Conservation (phyloP, 1,284 basidiomycete species). For the Heterobasidion annosum region DNA sequence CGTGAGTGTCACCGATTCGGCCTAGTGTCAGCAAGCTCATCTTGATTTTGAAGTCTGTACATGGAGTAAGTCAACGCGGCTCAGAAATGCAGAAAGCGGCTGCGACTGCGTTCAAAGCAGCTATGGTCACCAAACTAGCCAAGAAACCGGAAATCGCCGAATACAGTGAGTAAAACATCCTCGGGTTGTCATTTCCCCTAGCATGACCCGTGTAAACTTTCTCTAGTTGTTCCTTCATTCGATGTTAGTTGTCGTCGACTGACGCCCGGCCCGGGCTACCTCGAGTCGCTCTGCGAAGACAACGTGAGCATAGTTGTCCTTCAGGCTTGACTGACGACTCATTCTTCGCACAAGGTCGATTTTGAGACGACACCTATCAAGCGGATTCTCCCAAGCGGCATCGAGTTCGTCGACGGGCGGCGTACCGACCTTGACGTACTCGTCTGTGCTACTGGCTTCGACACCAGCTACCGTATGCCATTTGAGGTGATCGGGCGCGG, state of each 20-base stretch:
- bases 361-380: slow-evolving; percentile 39
- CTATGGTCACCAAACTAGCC: slow-evolving; percentile 42
- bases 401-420: slow-evolving; percentile 39
- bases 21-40: not conserved
- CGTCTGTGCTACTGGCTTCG: slow-evolving; percentile 50
- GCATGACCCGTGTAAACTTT: no score
- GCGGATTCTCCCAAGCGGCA: slow-evolving; percentile 36
- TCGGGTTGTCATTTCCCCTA: no score
- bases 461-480: slow-evolving; percentile 34
- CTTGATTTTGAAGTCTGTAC: slow-evolving; percentile 26
- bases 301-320: slow-evolving; percentile 30
- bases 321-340: not conserved
- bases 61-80: slow-evolving; percentile 34
- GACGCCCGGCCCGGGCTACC: slow-evolving; percentile 45
- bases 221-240: slow-evolving; percentile 5
- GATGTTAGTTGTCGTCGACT: slow-evolving; percentile 28
- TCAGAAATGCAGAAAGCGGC: slow-evolving; percentile 32
- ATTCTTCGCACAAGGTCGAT: slow-evolving; percentile 26
- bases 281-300: slow-evolving; percentile 39
- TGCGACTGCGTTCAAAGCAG: slow-evolving; percentile 28
- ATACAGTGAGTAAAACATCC: slow-evolving; percentile 25
- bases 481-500: slow-evolving; percentile 39
- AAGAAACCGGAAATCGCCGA: slow-evolving; percentile 55
- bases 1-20: slow-evolving; percentile 21
- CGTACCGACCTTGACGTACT: slow-evolving; percentile 43